Base-by-base conservation (phyloP, 169 alveolate species). In the Eimeria acervulina region DNA sequence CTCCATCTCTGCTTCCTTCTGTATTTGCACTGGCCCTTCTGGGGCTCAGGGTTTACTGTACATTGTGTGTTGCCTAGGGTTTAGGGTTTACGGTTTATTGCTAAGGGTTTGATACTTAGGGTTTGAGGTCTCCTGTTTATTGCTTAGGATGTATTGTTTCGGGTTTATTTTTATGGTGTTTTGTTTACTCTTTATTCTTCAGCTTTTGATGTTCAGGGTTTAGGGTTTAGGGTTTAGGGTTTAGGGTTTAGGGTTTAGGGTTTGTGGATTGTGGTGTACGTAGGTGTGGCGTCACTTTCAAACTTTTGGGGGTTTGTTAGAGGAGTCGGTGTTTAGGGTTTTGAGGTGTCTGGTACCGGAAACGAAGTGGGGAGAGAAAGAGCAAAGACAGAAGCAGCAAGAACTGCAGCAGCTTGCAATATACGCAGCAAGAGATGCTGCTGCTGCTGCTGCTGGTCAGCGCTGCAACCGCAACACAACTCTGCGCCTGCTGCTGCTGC, bases 201-300 rank as follows among this genome's bases (percentile, higher is more conserved):
- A 47, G 55, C 19, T 5, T 47, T 47, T 47, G 12, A 12, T 5
- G 55, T 47, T 47, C 12, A 47, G 55, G 55, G 55, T 47, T 47
- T 47, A 47, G 55, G 55, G 55, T 47, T 47, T 55, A 55, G 66
- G 17, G 66, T 55, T 55, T 55, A 13, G 26, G 26, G 21, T 70
- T 70, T 28, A 70, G 81, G 81, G 44, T 70, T 70, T 70, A 33
- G 88, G 40, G 88, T 40, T 40, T 76, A 52, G 61, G 52, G 61
- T 40, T 76, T 28, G 55, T 76, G 59, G n/a, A n/a, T n/a, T 36
- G 55, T 61, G 38, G 8, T 74, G 85, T 74, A 28, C n/a, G 38
- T 33, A 80, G 90, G 70, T 80, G 40, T 80, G 90, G 90, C 63
- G 90, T 17, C 90, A 80, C 63, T 80, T 80, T 21, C 36, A 80